Evolutionary conservation across 208 protist species (phyloP).

Genomic region (Lotmaria passim): DNA sequence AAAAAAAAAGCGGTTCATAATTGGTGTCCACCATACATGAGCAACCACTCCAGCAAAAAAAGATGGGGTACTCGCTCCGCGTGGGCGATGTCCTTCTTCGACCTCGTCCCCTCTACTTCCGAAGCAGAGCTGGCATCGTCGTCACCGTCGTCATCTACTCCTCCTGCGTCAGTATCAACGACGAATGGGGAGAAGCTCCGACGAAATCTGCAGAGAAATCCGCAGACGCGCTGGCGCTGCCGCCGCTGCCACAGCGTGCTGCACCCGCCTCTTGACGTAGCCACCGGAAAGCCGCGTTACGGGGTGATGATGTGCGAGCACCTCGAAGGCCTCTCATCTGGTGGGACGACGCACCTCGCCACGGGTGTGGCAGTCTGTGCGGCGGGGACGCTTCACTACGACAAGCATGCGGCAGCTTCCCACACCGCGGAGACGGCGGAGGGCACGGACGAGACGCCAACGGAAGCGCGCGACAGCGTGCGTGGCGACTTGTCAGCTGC

Average conservation of each 20-base stretch:
- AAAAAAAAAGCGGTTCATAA: no score
- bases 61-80: constrained; percentile 52
- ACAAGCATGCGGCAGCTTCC: not conserved
- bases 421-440: not conserved
- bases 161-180: not conserved
- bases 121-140: not conserved
- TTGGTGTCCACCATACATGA: no score
- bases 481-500: not conserved
- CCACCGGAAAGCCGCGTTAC: constrained; percentile 39
- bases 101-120: constrained; percentile 19
- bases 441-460: not conserved
- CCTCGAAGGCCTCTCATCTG: constrained; percentile 40
- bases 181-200: constrained; percentile 21
- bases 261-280: constrained; percentile 39
- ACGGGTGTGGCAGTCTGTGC: constrained; percentile 32
- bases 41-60: constrained; percentile 1
- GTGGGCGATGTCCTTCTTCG: constrained; percentile 67
- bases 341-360: constrained; percentile 25
- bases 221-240: constrained; percentile 47
- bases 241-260: constrained; percentile 38
- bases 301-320: constrained; percentile 53
- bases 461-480: not conserved
- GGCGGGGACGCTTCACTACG: constrained; percentile 23
- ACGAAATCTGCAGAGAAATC: constrained; percentile 26
- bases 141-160: not conserved